phyloP scores from a whole-genome alignment of 2,329 filamentous ascomycete genomes.

The Aspergillus sergii region DNA sequence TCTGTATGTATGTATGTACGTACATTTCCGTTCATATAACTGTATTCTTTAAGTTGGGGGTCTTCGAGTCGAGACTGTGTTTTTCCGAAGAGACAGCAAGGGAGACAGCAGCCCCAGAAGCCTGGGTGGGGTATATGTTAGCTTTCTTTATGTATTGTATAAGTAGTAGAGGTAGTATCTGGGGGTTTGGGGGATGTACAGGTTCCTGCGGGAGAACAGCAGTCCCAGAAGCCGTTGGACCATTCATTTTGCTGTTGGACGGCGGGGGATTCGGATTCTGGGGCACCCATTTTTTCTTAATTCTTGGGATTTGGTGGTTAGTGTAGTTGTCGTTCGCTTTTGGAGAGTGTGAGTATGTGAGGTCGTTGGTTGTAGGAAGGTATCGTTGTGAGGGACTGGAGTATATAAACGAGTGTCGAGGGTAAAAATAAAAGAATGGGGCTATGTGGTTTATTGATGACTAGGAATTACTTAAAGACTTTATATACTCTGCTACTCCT shows the following conservation, averaged over 20 bases:
- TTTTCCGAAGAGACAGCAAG: conserved; percentile 37
- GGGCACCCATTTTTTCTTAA: conserved; percentile 12
- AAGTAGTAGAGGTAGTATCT: background rate
- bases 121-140: conserved; percentile 22
- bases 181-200: conserved; percentile 25
- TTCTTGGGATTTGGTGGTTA: background rate
- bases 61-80: conserved; percentile 35
- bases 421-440: background rate
- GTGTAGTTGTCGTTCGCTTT: too few relatives aligned
- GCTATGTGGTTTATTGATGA: background rate
- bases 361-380: background rate
- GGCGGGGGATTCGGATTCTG: background rate
- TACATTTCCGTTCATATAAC: conserved; percentile 33
- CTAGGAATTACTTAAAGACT: background rate
- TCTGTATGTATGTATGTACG: background rate
- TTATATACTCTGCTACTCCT: background rate
- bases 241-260: conserved; percentile 23
- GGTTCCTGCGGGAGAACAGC: conserved; percentile 33
- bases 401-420: background rate
- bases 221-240: conserved; percentile 36
- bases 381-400: background rate
- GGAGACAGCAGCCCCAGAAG: conserved; percentile 29
- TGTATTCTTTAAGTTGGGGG: conserved; percentile 29
- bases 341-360: background rate
- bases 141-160: background rate